Evolutionary conservation across 306 rosid genomes (phyloP), one percentile per base, ranked within the genome.

Genomic region (Trichosanthes truncata): DNA sequence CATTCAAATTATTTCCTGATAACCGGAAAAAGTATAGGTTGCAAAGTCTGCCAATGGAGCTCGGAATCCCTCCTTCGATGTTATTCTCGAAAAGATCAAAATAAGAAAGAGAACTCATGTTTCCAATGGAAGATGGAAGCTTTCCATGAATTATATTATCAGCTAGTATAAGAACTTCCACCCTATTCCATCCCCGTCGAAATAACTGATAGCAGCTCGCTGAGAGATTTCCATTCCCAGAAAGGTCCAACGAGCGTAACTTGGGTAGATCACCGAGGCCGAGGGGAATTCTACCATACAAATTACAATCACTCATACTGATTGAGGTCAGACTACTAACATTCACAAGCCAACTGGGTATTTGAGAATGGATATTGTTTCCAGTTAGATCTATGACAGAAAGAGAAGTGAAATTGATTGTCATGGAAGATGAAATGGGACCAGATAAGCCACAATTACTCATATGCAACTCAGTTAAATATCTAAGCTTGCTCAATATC

Each of bases 281-380:
- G 11, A 85, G 92, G 23, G 90, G 89, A 57, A 89, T 85, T 75
- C 82, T 85, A 78, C 87, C 92, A 80, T 80, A 67, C 41, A 89
- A 41, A 53, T 25, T 12, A 36, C 40, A 68, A 1, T 1, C 0
- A 18, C 85, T 78, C 25, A 87, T 63, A 74, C 77, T 80, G 52
- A 85, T 41, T 26, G 53, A 18, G 17, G 48, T 59, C 48, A 89
- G 56, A 81, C 82, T 85, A 81, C 76, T 87, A 21, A 85, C 79
- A 38, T 83, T 83, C 21, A 66, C 72, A 77, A 87, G 80, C 89
- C 92, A 87, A 71, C 55, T 48, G 6, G 89, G 92, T 56, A 89
- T 75, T 31, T 59, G 80, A 31, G 87, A 88, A 5, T 63, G 40
- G 36, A 87, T 53, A 14, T 1, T 13, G 75, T 89, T 89, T 14